These are phyloP conservation scores for Penicillium paradoxum DNA, from an alignment of 495 filamentous ascomycete genomes.

Conservation along the genomic window DNA sequence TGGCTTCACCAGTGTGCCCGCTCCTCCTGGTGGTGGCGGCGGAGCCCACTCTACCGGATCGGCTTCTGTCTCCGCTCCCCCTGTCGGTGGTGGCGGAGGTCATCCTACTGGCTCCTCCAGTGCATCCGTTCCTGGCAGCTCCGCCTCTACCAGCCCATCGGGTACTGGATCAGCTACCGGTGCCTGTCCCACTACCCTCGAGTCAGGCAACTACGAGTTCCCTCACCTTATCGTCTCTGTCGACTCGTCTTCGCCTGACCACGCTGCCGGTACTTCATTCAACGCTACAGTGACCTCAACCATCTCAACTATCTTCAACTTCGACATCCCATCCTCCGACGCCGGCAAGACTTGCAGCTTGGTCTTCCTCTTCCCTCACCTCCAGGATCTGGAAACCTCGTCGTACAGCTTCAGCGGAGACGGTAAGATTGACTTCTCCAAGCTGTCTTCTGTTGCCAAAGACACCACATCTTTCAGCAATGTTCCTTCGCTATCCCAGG, in stretches of 20 bases:
- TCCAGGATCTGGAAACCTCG: conserved; percentile 49
- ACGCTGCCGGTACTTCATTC: conserved; percentile 47
- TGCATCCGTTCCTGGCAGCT: conserved; percentile 7
- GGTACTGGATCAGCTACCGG: conserved; percentile 15
- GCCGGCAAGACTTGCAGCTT: conserved; percentile 57
- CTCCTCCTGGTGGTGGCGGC: neutral
- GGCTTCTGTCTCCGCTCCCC: neutral
- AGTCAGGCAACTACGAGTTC: conserved; percentile 48
- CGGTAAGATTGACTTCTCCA: conserved; percentile 51
- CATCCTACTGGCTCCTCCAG: conserved; percentile 8
- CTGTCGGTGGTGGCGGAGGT: neutral
- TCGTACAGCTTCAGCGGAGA: conserved; percentile 53
- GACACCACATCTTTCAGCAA: conserved; percentile 48
- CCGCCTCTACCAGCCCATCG: conserved; percentile 6
- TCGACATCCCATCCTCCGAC: conserved; percentile 54
- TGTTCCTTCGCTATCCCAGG: conserved; percentile 38
- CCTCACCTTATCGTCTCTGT: conserved; percentile 66
- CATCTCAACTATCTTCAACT: conserved; percentile 62
- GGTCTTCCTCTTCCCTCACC: conserved; percentile 60
- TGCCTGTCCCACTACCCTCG: conserved; percentile 49
- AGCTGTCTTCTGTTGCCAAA: conserved; percentile 37
- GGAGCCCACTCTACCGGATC: neutral
- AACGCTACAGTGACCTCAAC: conserved; percentile 51
- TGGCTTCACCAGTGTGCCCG: neutral
- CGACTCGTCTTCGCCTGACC: conserved; percentile 49